Base-by-base conservation (phyloP, 495 filamentous ascomycete genomes). In the Hyaloscypha variabilis region DNA sequence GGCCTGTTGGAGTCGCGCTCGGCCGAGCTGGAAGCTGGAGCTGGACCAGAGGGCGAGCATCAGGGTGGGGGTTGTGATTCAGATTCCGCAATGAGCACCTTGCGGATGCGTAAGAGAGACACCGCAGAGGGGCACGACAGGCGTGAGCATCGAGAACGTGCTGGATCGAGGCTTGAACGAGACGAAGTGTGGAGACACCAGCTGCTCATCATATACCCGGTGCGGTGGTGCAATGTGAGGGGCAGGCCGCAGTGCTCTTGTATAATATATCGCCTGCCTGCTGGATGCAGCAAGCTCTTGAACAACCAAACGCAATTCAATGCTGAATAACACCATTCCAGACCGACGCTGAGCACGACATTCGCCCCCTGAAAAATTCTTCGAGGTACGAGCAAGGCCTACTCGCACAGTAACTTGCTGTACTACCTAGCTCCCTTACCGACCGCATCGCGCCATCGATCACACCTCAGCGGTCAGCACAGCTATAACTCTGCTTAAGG, bases 391-490 rank as follows among this genome's bases (percentile, higher is more conserved):
- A 31, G 56, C 30, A 23, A 58, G 56, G 19, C 3, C 14, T 2
- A 39, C 17, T n/a, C n/a, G n/a, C n/a, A n/a, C n/a, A n/a, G n/a
- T n/a, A n/a, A n/a, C n/a, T n/a, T n/a, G n/a, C n/a, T n/a, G n/a
- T n/a, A n/a, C n/a, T n/a, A n/a, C n/a, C n/a, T n/a, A n/a, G 34
- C 56, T 24, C 5, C 13, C 30, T 34, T 8, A n/a, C 5, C 30
- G n/a, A 19, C 30, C 57, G 57, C 30, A 59, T 25, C 31, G 8
- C 57, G 34, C 34, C 57, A 59, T 59, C 57, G 17, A 59, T 39
- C 21, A 30, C 57, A 26, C 57, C 57, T 59, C 21, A 30, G 34
- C 57, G 34, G 57, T 59, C 57, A 59, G 57, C 57, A 24, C 30
- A 25, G 21, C 30, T 46, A 14, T 2, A 59, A n/a, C 6, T 46